phyloP scores from a whole-genome alignment of 2,329 filamentous ascomycete species.

The Myriosclerotinia scirpicola region DNA sequence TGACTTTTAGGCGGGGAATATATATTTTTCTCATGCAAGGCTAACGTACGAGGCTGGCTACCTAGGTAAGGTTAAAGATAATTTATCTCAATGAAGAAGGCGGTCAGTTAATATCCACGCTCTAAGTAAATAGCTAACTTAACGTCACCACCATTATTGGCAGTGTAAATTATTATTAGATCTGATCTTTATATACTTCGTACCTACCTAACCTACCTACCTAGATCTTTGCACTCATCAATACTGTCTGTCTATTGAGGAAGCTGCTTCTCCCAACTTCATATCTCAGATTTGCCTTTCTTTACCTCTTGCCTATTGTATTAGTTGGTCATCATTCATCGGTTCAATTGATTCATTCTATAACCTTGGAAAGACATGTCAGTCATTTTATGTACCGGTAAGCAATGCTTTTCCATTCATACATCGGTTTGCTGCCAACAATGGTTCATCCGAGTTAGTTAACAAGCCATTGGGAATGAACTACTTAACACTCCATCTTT shows the following conservation, averaged over 20 bases:
- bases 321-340: not conserved
- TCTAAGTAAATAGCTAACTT: not conserved
- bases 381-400: constrained; percentile 19
- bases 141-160: not conserved
- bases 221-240: no score
- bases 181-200: not conserved
- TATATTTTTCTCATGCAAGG: constrained; percentile 2
- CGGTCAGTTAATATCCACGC: not conserved
- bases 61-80: no score
- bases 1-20: not conserved
- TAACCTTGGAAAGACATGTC: constrained; percentile 11
- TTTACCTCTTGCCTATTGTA: not conserved
- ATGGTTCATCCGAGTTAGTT: not conserved
- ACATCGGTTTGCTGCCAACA: not conserved
- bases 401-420: not conserved
- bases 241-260: not conserved
- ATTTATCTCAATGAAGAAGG: constrained; percentile 1
- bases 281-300: no score
- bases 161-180: not conserved
- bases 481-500: no score
- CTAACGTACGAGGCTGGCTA: not conserved
- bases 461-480: not conserved
- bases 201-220: no score
- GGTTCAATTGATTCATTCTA: not conserved
- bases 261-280: no score